These are phyloP conservation scores for Pouteria glomerata DNA, from an alignment of 148 eudicot genomes.

Conservation along the genomic window DNA sequence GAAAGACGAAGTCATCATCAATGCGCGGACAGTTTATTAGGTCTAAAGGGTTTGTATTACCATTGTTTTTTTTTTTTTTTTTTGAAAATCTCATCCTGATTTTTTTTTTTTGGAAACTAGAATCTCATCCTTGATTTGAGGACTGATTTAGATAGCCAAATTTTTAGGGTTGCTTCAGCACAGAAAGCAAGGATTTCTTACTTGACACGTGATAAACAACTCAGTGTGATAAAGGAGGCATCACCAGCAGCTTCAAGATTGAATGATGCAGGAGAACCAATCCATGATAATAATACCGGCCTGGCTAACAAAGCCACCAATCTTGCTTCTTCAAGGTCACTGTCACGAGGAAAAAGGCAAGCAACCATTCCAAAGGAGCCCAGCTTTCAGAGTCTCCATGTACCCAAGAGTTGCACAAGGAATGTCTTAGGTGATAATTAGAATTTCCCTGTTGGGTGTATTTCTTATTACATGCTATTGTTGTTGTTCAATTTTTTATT, in stretches of 20 bases:
- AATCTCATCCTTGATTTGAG: background rate
- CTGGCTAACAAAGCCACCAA: conserved; percentile 14
- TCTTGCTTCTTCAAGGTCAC: conserved; percentile 13
- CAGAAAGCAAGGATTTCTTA: conserved; percentile 16
- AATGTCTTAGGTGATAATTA: conserved; percentile 16
- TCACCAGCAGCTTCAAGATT: conserved; percentile 18
- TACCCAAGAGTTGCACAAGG: conserved; percentile 31
- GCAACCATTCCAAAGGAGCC: conserved; percentile 40
- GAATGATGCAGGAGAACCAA: conserved; percentile 15
- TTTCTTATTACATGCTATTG: background rate
- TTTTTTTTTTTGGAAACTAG: too few species aligned
- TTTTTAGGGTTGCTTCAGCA: conserved; percentile 21
- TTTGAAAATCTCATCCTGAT: too few species aligned
- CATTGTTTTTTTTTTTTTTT: too few species aligned
- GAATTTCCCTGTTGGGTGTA: background rate
- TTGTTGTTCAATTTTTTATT: conserved; percentile 48
- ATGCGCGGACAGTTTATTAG: conserved; percentile 18
- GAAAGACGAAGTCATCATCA: conserved; percentile 24
- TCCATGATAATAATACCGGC: background rate
- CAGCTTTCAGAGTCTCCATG: conserved; percentile 32
- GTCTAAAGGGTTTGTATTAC: conserved; percentile 32
- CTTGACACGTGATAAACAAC: conserved; percentile 21
- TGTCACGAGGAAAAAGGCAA: conserved; percentile 29
- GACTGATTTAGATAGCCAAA: background rate
- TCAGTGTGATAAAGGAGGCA: conserved; percentile 24